Percentiles rank a stretch among this genome's conserved stretches.
Evolutionary conservation across 306 rosid species (phyloP).

Genomic region (Cicer yamashitae): DNA sequence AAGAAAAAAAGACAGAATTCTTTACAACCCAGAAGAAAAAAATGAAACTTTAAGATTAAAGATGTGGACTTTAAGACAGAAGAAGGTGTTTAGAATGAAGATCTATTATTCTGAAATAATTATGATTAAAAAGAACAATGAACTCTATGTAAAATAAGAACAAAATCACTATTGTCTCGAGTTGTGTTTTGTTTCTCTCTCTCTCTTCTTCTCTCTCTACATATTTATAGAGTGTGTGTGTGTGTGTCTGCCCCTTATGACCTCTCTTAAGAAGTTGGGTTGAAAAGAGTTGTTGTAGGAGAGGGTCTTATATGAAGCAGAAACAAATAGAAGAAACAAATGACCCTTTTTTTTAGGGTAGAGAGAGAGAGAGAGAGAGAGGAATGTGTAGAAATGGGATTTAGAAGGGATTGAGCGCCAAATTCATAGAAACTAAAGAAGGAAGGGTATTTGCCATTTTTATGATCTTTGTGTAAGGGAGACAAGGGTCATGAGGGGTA

Average conservation of each 20-base stretch:
- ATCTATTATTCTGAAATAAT: conserved; percentile 28
- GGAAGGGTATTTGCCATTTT: conserved; percentile 51
- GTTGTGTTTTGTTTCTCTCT: conserved; percentile 10
- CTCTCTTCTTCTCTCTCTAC: background rate
- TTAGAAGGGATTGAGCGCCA: conserved; percentile 51
- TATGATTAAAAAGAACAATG: conserved; percentile 30
- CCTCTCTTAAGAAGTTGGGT: conserved; percentile 30
- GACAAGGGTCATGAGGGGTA: background rate
- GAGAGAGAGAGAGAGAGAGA: conserved; percentile 41
- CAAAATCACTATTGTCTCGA: conserved; percentile 42
- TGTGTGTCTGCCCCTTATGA: conserved; percentile 8
- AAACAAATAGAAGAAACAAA: conserved; percentile 57
- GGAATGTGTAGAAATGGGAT: conserved; percentile 35
- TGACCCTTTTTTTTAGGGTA: conserved; percentile 50
- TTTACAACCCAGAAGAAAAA: conserved; percentile 7
- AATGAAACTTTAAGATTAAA: conserved; percentile 27
- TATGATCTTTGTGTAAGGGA: background rate
- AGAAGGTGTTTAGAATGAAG: conserved; percentile 23
- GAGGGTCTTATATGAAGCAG: conserved; percentile 63
- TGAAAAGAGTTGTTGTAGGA: conserved; percentile 43
- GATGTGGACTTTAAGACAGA: conserved; percentile 36
- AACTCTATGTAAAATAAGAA: conserved; percentile 41
- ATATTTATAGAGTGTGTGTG: background rate
- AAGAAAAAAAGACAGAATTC: background rate
- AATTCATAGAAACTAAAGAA: conserved; percentile 44